A percentile compares a stretch with the other conserved stretches of the same genome.
Conservation (phyloP, 1,284 basidiomycete genomes). For the Boletus sp. region DNA sequence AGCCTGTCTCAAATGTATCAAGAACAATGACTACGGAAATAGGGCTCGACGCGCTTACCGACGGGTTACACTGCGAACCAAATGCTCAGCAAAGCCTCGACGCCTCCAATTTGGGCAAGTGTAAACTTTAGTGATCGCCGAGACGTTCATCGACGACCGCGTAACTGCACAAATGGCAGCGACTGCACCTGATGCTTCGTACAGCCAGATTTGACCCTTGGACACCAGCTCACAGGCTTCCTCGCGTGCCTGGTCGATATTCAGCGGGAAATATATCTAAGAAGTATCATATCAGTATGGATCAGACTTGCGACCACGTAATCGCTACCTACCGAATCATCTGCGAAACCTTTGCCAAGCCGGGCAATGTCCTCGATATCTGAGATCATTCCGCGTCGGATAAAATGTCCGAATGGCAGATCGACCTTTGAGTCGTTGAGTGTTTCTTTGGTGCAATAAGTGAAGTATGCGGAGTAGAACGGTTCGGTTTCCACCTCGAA, state of each 20-base stretch:
- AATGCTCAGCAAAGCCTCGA: constrained; percentile 43
- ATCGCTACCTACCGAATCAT: constrained; percentile 47
- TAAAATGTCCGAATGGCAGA: constrained; percentile 31
- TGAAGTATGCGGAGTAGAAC: constrained; percentile 63
- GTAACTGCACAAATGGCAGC: constrained; percentile 62
- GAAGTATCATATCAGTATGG: constrained; percentile 5
- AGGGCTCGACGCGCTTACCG: constrained; percentile 27
- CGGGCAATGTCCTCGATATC: constrained; percentile 48
- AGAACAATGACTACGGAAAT: not conserved
- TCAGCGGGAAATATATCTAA: constrained; percentile 55
- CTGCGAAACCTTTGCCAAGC: constrained; percentile 55
- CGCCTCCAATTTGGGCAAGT: constrained; percentile 42
- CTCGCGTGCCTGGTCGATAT: constrained; percentile 37
- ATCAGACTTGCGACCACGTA: not conserved
- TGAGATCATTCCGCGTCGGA: constrained; percentile 39
- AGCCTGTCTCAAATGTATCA: constrained; percentile 31
- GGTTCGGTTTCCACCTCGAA: constrained; percentile 40
- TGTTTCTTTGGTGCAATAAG: constrained; percentile 47
- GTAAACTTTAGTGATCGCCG: constrained; percentile 50
- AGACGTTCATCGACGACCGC: constrained; percentile 38
- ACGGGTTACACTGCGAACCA: constrained; percentile 41
- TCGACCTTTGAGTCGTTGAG: constrained; percentile 34
- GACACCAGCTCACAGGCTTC: constrained; percentile 54
- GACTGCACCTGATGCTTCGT: constrained; percentile 41
- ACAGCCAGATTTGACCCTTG: constrained; percentile 60